phyloP scores from a whole-genome alignment of 2,329 filamentous ascomycete species.

The Monosporascus sp. region DNA sequence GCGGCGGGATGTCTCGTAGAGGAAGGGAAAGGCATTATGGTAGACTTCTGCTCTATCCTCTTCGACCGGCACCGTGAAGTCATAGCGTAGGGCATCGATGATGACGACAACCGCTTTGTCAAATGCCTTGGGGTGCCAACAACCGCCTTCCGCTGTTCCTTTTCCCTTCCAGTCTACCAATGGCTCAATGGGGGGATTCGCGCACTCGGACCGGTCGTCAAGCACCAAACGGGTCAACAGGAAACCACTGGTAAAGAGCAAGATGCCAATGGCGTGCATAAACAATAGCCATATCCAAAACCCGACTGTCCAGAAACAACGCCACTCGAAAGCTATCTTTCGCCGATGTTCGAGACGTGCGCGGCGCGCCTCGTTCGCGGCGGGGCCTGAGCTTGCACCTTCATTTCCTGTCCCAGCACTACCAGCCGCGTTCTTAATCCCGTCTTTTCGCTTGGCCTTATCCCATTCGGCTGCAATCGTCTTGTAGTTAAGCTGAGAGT shows the following conservation, averaged over 20 bases:
- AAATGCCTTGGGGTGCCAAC: slow-evolving; percentile 95
- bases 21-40: slow-evolving; percentile 80
- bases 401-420: slow-evolving; percentile 15
- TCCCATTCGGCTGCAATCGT: slow-evolving; percentile 49
- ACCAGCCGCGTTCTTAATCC: slow-evolving; percentile 31
- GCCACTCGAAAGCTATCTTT: slow-evolving; percentile 44
- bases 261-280: slow-evolving; percentile 76
- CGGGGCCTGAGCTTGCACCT: slow-evolving; percentile 25
- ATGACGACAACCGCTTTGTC: slow-evolving; percentile 86
- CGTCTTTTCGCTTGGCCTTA: slow-evolving; percentile 45
- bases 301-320: slow-evolving; percentile 53
- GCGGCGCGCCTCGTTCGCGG: slow-evolving; percentile 38
- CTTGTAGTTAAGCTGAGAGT: slow-evolving; percentile 40
- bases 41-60: slow-evolving; percentile 55
- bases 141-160: slow-evolving; percentile 57
- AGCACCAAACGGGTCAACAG: slow-evolving; percentile 80
- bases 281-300: slow-evolving; percentile 67
- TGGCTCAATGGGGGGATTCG: slow-evolving; percentile 58
- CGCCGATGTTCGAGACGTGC: slow-evolving; percentile 42
- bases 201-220: slow-evolving; percentile 68
- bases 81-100: slow-evolving; percentile 91
- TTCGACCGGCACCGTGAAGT: slow-evolving; percentile 82
- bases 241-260: slow-evolving; percentile 92
- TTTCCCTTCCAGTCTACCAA: slow-evolving; percentile 36
- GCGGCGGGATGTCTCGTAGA: slow-evolving; percentile 74